Conservation (phyloP, 1,284 basidiomycete genomes). For the Rhodotorula sp. region DNA sequence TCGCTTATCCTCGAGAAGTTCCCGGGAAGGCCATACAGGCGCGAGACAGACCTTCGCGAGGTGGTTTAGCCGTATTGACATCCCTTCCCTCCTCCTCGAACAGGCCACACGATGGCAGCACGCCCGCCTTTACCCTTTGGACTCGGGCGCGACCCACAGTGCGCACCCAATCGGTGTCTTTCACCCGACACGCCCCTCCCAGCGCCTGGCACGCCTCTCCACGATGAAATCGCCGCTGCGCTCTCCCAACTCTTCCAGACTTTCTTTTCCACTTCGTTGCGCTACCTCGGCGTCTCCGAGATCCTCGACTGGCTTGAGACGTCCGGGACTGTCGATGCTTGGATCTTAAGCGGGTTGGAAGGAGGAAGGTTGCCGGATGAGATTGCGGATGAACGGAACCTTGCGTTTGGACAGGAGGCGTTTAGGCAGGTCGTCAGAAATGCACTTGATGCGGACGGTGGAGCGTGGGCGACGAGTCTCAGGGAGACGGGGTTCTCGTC, state of each 20-base stretch:
- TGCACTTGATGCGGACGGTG: constrained; percentile 34
- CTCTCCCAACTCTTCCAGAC: constrained; percentile 35
- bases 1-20: too few relatives aligned
- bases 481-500: constrained; percentile 34
- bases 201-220: constrained; percentile 16
- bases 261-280: constrained; percentile 35
- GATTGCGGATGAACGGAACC: constrained; percentile 27
- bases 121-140: constrained; percentile 36
- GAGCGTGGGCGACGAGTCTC: constrained; percentile 36
- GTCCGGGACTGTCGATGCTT: constrained; percentile 35
- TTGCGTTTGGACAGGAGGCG: constrained; percentile 32
- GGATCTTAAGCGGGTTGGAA: constrained; percentile 37
- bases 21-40: too few relatives aligned
- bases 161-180: constrained; percentile 23
- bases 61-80: neutral
- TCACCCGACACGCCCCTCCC: constrained; percentile 26
- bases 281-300: constrained; percentile 38
- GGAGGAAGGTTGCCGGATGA: constrained; percentile 30
- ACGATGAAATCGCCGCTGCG: constrained; percentile 30
- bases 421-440: constrained; percentile 31
- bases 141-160: constrained; percentile 30
- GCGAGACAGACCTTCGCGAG: too few relatives aligned
- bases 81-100: neutral
- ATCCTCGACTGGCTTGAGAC: constrained; percentile 38
- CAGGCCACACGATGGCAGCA: constrained; percentile 1